These are phyloP conservation scores for Brassica incana DNA, from an alignment of 345 rosid genomes.

Conservation along the genomic window DNA sequence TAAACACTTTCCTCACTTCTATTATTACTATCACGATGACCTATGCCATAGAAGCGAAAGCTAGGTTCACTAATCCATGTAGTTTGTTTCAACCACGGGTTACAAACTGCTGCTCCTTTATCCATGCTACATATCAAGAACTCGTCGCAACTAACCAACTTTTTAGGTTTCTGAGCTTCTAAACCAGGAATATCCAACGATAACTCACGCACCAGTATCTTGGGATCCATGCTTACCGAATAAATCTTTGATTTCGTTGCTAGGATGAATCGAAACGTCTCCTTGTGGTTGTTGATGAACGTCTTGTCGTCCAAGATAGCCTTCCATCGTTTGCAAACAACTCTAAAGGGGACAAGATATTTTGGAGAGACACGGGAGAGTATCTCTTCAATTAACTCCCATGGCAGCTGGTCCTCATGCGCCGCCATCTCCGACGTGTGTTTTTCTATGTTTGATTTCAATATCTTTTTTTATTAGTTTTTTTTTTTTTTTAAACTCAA, in stretches of 20 bases:
- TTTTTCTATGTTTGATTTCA: too few species aligned
- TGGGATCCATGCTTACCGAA: not conserved
- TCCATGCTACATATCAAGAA: not conserved
- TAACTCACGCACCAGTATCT: not conserved
- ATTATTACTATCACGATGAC: not conserved
- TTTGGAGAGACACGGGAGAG: not conserved
- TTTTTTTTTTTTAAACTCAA: too few species aligned
- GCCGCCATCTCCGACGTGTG: not conserved
- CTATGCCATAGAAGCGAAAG: not conserved
- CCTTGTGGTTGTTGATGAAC: not conserved
- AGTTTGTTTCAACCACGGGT: not conserved
- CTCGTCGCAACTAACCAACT: not conserved
- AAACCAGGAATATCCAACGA: not conserved
- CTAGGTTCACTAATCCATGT: not conserved
- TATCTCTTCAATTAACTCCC: not conserved
- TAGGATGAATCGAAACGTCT: not conserved
- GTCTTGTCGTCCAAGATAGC: not conserved
- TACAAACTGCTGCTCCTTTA: not conserved
- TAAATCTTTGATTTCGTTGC: not conserved
- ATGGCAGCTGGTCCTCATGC: not conserved
- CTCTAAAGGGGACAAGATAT: not conserved
- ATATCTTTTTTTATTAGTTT: too few species aligned
- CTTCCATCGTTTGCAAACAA: not conserved
- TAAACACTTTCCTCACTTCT: constrained; percentile 13
- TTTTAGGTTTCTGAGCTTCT: not conserved